Evolutionary conservation across 768 basidiomycete species (phyloP), one percentile per base, ranked within the genome.

Genomic region (Leccinum ochraceum): DNA sequence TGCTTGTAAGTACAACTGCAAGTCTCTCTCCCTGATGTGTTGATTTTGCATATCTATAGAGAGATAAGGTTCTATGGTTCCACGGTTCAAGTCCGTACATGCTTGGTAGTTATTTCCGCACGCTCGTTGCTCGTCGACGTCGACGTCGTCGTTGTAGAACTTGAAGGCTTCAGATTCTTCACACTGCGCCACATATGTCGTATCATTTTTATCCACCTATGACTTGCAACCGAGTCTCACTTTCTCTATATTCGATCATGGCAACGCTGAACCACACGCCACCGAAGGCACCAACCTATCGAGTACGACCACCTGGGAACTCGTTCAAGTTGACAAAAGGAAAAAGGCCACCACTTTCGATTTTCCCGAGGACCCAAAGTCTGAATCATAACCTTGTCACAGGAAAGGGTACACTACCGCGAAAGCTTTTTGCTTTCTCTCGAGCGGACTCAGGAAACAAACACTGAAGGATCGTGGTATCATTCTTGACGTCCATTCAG

Each of bases 361-460:
- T 66, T 82, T 87, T 44, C 88, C 89, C 1, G 85, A 90, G 57
- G 94, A 95, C 75, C 94, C 94, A 10, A 90, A 86, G 37, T n/a
- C 17, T n/a, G 42, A 42, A 42, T 42, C 42, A n/a, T n/a, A n/a
- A n/a, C 17, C 42, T n/a, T n/a, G 42, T 42, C 42, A 42, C 81
- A 17, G 90, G 87, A 20, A 77, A 83, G 55, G 90, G 89, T 13
- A 83, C 84, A 9, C 82, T 92, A 16, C 14, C 61, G 89, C 91
- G 10, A 95, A 95, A 71, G 91, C 90, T 0, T 94, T 95, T 74
- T 95, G 94, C 71, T 93, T 89, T 69, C 81, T 96, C 42, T 82
- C 95, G 17, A 79, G 83, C 46, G 84, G 83, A 72, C 90, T 93
- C 67, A 84, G 89, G 60, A 87, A 92, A 66, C 85, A 83, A 58